phyloP scores from a whole-genome alignment of 2,329 filamentous ascomycete genomes.

The Plectosphaerella cucumerina region DNA sequence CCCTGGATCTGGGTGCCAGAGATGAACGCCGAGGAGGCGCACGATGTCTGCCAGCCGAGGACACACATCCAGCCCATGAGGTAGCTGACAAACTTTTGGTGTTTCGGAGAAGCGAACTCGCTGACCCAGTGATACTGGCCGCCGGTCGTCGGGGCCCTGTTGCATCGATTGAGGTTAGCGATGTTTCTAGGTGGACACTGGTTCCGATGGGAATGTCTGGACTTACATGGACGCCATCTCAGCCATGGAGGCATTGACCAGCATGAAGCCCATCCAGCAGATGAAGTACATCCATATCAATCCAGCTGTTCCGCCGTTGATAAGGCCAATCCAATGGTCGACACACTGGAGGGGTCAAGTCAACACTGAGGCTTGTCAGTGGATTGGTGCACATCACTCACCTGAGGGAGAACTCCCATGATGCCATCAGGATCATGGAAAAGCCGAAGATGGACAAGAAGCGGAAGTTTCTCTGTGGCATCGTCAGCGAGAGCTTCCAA shows the following conservation, averaged over 20 bases:
- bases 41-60: constrained; percentile 38
- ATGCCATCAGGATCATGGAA: constrained; percentile 38
- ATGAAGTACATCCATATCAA: constrained; percentile 40
- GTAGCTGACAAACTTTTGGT: constrained; percentile 52
- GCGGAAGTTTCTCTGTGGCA: constrained; percentile 34
- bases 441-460: constrained; percentile 43
- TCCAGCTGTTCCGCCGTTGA: constrained; percentile 41
- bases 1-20: constrained; percentile 40
- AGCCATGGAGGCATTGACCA: constrained; percentile 37
- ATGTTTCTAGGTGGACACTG: background rate
- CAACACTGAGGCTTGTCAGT: background rate
- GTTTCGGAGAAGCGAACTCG: constrained; percentile 42
- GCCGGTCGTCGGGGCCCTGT: constrained; percentile 48
- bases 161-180: too few species aligned
- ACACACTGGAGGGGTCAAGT: constrained; percentile 1
- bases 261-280: constrained; percentile 31
- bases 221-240: constrained; percentile 44
- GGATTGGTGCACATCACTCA: constrained; percentile 10
- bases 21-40: constrained; percentile 35
- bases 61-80: constrained; percentile 41
- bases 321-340: constrained; percentile 17
- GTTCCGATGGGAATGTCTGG: too few species aligned
- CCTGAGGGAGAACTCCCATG: constrained; percentile 39
- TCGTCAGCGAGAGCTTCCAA: background rate
- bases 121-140: constrained; percentile 58